Conservation (phyloP, 2,329 filamentous ascomycete species). For the Ceratocystis cacaofunesta region DNA sequence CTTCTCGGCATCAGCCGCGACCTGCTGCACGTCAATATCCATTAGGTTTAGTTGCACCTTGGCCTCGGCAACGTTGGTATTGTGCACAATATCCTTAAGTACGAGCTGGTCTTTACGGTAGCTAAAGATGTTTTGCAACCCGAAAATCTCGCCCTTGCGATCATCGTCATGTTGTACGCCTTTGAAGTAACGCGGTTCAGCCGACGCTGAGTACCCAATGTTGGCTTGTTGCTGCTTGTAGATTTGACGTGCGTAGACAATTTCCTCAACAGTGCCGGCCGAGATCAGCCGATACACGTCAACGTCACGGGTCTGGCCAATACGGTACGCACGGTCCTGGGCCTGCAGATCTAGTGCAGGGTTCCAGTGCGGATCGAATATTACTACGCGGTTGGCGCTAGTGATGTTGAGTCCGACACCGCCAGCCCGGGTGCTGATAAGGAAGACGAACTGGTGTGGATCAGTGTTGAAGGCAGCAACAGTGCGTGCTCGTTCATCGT, state of each 20-base stretch:
- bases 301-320: slow-evolving; percentile 82
- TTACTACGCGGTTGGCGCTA: slow-evolving; percentile 93
- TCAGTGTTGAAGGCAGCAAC: slow-evolving; percentile 90
- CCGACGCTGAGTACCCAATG: slow-evolving; percentile 86
- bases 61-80: slow-evolving; percentile 91
- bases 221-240: slow-evolving; percentile 99
- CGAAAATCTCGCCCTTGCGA: slow-evolving; percentile 88
- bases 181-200: slow-evolving; percentile 86
- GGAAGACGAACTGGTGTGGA: slow-evolving; percentile 76
- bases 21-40: slow-evolving; percentile 57
- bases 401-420: slow-evolving; percentile 94
- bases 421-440: slow-evolving; percentile 87
- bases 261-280: slow-evolving; percentile 87
- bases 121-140: slow-evolving; percentile 70
- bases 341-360: slow-evolving; percentile 88
- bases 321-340: slow-evolving; percentile 89
- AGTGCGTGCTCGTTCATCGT: slow-evolving; percentile 64
- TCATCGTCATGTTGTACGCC: slow-evolving; percentile 74
- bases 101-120: slow-evolving; percentile 68
- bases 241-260: slow-evolving; percentile 90
- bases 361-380: slow-evolving; percentile 97
- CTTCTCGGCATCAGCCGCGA: slow-evolving; percentile 37
- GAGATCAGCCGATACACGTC: slow-evolving; percentile 89
- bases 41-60: slow-evolving; percentile 68
- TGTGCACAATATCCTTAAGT: slow-evolving; percentile 91